Evolutionary conservation across 495 filamentous ascomycete genomes (phyloP).

Genomic region (Apodospora peruviana): DNA sequence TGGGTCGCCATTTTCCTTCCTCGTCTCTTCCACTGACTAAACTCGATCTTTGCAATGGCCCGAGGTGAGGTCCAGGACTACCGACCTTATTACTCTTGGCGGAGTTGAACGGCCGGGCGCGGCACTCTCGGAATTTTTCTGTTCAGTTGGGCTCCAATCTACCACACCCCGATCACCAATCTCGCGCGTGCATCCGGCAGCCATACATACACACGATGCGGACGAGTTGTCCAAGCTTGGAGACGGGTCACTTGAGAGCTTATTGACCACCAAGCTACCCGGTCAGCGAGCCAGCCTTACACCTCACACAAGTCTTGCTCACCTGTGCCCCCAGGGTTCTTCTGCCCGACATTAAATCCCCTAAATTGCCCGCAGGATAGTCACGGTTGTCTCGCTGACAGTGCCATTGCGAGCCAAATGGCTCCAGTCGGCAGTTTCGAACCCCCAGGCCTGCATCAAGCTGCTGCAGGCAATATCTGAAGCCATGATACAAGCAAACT

Average conservation of each 20-base stretch:
- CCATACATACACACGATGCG: conserved; percentile 1
- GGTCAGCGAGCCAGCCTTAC: neutral
- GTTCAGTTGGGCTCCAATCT: conserved; percentile 15
- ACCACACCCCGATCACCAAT: conserved; percentile 1
- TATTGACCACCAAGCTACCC: neutral
- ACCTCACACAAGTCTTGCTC: neutral
- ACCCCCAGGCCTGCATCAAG: no score
- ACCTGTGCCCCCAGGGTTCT: neutral
- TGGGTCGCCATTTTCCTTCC: conserved; percentile 3
- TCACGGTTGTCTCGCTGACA: neutral
- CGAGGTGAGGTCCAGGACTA: neutral
- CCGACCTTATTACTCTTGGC: neutral
- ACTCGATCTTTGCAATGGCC: neutral
- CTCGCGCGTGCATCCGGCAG: conserved; percentile 1
- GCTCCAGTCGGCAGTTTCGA: no score
- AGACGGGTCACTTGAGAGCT: neutral
- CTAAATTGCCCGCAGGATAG: conserved; percentile 9
- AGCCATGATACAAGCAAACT: neutral
- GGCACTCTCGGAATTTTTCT: conserved; percentile 9
- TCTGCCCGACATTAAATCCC: conserved; percentile 8
- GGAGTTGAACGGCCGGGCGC: neutral
- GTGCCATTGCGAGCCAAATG: neutral
- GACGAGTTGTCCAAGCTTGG: conserved; percentile 8
- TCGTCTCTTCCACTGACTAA: neutral
- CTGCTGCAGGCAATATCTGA: no score